Base-by-base conservation (phyloP, 441 rosid genomes). In the Adansonia madagascariensis region DNA sequence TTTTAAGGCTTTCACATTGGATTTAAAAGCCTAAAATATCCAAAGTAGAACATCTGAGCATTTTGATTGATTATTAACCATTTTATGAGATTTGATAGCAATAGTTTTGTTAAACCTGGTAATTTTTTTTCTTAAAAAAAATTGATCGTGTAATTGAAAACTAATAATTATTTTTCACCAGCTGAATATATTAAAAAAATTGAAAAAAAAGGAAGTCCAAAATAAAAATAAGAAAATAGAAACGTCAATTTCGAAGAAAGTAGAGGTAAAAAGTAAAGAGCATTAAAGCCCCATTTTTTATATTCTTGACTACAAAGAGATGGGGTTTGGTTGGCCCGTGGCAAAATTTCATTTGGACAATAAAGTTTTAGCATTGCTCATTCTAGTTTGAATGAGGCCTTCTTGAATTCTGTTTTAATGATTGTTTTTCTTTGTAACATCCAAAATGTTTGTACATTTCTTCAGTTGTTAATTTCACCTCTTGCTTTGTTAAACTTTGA, bases 401-500 rank as follows among this genome's bases (percentile, higher is more conserved):
- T 73, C 41, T 46, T 74, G 53, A 43, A 7, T 18, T 59, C 12
- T 59, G 18, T 41, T 61, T 31, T 61, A 14, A 27, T 61, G 43
- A 12, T 27, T 61, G 14, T 10, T 27, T 61, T 61, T 61, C 39
- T 27, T 27, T 61, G 44, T 27, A 31, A 61, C 9, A 27, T 27
- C 43, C 17, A 18, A 61, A 61, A 17, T 61, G 66, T 27, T 12
- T 61, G 66, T 27, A 14, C 31, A 61, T 14, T 61, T 61, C n/a
- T 61, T 61, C 11, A 59, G 27, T 14, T 53, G 65, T 39, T 73
- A 22, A 74, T 47, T 20, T 2, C 14, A 27, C 71, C 53, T 31
- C 39, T 49, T 75, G 60, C 47, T 50, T 24, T 63, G 12, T 63
- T 39, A 72, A 10, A 73, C 43, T 55, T 56, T 46, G 73, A 62